These are phyloP conservation scores for Dothideomycetes sp. DNA, from an alignment of 2,329 filamentous ascomycete genomes.

Conservation along the genomic window DNA sequence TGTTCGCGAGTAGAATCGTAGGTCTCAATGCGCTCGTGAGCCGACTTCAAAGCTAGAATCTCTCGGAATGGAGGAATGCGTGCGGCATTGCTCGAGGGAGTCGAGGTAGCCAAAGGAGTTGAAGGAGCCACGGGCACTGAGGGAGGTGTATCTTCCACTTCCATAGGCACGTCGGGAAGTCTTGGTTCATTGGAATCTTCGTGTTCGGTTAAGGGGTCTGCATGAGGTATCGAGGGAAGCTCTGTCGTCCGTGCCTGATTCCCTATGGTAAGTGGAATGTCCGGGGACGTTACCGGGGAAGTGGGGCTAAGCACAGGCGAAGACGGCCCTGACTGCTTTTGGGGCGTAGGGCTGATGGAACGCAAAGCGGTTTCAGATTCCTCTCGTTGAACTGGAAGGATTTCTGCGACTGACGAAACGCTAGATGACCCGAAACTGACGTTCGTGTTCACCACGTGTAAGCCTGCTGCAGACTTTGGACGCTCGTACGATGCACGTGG, in stretches of 20 bases:
- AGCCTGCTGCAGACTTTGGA: conserved; percentile 22
- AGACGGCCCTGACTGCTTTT: too few relatives aligned
- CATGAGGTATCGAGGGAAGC: too few relatives aligned
- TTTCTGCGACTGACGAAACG: not conserved
- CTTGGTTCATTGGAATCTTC: too few relatives aligned
- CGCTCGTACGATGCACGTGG: conserved; percentile 21
- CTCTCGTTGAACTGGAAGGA: not conserved
- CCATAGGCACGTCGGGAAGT: too few relatives aligned
- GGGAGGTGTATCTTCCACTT: too few relatives aligned
- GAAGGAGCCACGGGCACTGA: not conserved
- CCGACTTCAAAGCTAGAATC: conserved; percentile 60
- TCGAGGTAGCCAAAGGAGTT: not conserved
- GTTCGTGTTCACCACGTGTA: conserved; percentile 38
- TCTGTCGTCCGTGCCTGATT: too few relatives aligned
- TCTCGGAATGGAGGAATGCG: conserved; percentile 60
- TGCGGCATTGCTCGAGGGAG: not conserved
- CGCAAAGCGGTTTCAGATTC: not conserved
- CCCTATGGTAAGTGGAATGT: not conserved
- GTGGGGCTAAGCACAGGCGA: not conserved
- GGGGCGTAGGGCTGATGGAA: not conserved
- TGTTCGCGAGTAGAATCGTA: conserved; percentile 64
- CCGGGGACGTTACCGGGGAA: conserved; percentile 1
- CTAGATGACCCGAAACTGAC: conserved; percentile 18
- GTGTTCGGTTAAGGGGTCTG: too few relatives aligned
- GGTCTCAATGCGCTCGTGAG: conserved; percentile 60